phyloP scores from a whole-genome alignment of 106 monocot genomes.

The Allium sativum region DNA sequence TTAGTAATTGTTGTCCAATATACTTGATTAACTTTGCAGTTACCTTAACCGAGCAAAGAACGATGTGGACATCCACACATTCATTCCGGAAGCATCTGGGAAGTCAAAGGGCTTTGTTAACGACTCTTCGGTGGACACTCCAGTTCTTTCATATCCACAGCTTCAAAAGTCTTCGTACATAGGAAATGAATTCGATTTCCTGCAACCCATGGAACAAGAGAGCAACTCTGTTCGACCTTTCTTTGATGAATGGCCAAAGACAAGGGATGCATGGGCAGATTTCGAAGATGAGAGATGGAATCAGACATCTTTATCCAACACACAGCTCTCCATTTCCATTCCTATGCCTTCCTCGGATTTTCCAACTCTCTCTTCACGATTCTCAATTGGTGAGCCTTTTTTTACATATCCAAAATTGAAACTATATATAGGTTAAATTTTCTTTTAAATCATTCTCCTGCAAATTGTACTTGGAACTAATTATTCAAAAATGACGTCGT shows the following conservation, averaged over 20 bases:
- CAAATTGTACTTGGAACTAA: no score
- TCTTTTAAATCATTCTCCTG: no score
- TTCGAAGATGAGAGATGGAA: slow-evolving; percentile 37
- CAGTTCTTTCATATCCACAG: slow-evolving; percentile 21
- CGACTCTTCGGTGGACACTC: slow-evolving; percentile 24
- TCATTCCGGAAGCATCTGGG: slow-evolving; percentile 41
- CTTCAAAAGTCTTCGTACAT: slow-evolving; percentile 27
- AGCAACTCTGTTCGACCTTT: slow-evolving; percentile 33
- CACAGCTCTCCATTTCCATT: slow-evolving; percentile 52
- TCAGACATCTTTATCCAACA: slow-evolving; percentile 36
- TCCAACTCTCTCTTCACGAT: slow-evolving; percentile 26
- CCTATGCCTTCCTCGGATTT: slow-evolving; percentile 48
- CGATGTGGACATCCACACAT: slow-evolving; percentile 32
- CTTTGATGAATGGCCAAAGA: slow-evolving; percentile 48
- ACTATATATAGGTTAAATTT: no score
- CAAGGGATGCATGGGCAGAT: slow-evolving; percentile 34
- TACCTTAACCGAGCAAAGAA: slow-evolving; percentile 22
- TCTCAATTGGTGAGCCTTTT: slow-evolving; percentile 12
- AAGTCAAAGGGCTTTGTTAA: slow-evolving; percentile 14
- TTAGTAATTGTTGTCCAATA: no score
- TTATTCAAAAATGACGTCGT: no score
- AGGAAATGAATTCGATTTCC: slow-evolving; percentile 18
- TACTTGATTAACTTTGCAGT: slow-evolving; percentile 13
- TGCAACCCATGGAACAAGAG: slow-evolving; percentile 23
- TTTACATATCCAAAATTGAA: no score